Evolutionary conservation across 306 rosid genomes (phyloP).

Genomic region (Sicyos edulis): DNA sequence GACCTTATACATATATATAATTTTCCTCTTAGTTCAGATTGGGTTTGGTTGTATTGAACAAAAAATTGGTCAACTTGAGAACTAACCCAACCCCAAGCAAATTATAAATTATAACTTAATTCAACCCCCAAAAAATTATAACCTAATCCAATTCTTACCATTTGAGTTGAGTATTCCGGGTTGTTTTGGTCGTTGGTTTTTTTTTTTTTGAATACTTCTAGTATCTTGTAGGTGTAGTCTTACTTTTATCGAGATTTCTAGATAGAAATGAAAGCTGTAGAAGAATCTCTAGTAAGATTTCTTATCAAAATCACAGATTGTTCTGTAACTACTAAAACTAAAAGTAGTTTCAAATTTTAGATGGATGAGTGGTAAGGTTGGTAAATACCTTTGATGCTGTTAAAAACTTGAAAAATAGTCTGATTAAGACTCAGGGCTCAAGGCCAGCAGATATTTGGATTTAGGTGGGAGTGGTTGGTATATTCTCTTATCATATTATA

Average conservation of each 20-base stretch:
- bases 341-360: constrained; percentile 29
- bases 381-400: neutral
- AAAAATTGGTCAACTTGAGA: too few species aligned
- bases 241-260: neutral
- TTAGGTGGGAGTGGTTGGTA: constrained; percentile 36
- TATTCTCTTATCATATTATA: neutral
- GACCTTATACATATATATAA: too few species aligned
- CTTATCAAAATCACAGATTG: constrained; percentile 25
- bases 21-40: too few species aligned
- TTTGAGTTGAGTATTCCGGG: too few species aligned
- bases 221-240: neutral
- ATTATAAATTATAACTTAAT: too few species aligned
- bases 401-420: neutral
- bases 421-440: neutral
- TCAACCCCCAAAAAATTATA: too few species aligned
- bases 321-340: constrained; percentile 27
- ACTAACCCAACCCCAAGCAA: too few species aligned
- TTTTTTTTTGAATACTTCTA: too few species aligned
- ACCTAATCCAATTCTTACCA: too few species aligned
- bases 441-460: constrained; percentile 26
- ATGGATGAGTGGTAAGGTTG: constrained; percentile 17
- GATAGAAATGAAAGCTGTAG: neutral
- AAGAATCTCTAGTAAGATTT: constrained; percentile 18
- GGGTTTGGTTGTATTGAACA: too few species aligned
- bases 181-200: too few species aligned